These are phyloP conservation scores for Termitomyces sp. DNA, from an alignment of 768 basidiomycete genomes.

Conservation along the genomic window DNA sequence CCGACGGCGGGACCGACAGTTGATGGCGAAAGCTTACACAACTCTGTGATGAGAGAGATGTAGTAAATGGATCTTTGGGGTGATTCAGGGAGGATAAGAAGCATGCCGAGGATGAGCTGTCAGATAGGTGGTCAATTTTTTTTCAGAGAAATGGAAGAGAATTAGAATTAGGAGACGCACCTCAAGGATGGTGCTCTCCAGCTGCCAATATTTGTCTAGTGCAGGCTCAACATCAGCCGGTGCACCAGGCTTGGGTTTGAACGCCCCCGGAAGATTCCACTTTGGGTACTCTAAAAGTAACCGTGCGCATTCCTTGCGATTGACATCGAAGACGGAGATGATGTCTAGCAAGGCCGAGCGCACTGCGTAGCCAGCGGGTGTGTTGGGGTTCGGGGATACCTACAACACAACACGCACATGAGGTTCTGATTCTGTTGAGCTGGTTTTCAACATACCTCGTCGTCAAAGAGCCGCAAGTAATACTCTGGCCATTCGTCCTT, in stretches of 20 bases:
- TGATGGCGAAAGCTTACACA: slow-evolving; percentile 89
- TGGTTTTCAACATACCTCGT: slow-evolving; percentile 30
- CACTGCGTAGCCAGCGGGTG: slow-evolving; percentile 74
- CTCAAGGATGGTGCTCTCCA: slow-evolving; percentile 88
- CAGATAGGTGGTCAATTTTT: not conserved
- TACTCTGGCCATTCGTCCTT: slow-evolving; percentile 83
- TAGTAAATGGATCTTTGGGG: slow-evolving; percentile 81
- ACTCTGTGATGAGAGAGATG: slow-evolving; percentile 81
- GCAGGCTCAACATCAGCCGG: slow-evolving; percentile 45
- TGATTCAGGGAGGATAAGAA: slow-evolving; percentile 75
- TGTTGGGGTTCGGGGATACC: slow-evolving; percentile 74
- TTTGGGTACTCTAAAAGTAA: slow-evolving; percentile 82
- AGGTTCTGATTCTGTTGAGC: not conserved
- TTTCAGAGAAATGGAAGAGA: not conserved
- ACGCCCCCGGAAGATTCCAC: slow-evolving; percentile 80
- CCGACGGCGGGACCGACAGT: slow-evolving; percentile 96
- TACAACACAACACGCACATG: slow-evolving; percentile 25
- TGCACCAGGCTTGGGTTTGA: slow-evolving; percentile 72
- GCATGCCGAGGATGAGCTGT: slow-evolving; percentile 68
- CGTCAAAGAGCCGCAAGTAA: slow-evolving; percentile 63
- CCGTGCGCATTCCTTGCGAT: slow-evolving; percentile 91
- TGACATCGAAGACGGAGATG: slow-evolving; percentile 88
- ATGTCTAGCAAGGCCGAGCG: slow-evolving; percentile 72
- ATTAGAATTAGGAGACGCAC: slow-evolving; percentile 29
- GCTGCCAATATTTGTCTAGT: slow-evolving; percentile 72